Conservation (phyloP, 2,329 filamentous ascomycete genomes). For the Ceratocystis destructans region DNA sequence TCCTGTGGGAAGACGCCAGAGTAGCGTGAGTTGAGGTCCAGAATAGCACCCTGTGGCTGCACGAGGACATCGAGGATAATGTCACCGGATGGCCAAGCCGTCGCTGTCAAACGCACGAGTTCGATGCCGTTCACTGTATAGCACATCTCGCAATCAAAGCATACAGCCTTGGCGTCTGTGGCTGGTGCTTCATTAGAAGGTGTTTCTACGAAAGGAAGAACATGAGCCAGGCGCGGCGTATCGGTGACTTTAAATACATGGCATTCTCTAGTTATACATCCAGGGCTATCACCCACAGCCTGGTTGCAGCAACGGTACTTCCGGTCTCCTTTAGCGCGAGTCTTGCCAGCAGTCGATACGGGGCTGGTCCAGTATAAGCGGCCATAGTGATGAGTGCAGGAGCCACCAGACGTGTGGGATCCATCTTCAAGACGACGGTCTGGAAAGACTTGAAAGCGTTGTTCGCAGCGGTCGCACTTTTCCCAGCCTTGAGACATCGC, state of each 20-base stretch:
- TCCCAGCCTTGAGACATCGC: constrained; percentile 64
- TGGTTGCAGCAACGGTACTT: constrained; percentile 68
- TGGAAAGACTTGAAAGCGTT: constrained; percentile 84
- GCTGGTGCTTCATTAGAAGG: constrained; percentile 45
- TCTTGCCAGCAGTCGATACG: constrained; percentile 40
- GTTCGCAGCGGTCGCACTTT: constrained; percentile 71
- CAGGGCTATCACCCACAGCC: constrained; percentile 53
- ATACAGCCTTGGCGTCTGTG: constrained; percentile 48
- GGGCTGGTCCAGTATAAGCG: constrained; percentile 48
- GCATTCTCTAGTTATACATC: constrained; percentile 55
- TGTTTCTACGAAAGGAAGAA: constrained; percentile 69
- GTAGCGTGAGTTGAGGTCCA: constrained; percentile 85
- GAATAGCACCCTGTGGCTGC: constrained; percentile 63
- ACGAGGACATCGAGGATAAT: constrained; percentile 74
- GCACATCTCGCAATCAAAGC: constrained; percentile 95
- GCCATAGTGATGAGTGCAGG: constrained; percentile 70
- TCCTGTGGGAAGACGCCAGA: constrained; percentile 75
- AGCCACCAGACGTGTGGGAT: constrained; percentile 59
- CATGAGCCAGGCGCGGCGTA: constrained; percentile 57
- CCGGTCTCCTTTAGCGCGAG: constrained; percentile 21
- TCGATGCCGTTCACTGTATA: constrained; percentile 84
- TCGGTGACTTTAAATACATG: constrained; percentile 84
- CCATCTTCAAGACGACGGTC: constrained; percentile 66
- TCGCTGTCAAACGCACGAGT: constrained; percentile 75
- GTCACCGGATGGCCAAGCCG: constrained; percentile 68